These are phyloP conservation scores for Camellia lanceoleosa DNA, from an alignment of 148 eudicot genomes.

Conservation along the genomic window DNA sequence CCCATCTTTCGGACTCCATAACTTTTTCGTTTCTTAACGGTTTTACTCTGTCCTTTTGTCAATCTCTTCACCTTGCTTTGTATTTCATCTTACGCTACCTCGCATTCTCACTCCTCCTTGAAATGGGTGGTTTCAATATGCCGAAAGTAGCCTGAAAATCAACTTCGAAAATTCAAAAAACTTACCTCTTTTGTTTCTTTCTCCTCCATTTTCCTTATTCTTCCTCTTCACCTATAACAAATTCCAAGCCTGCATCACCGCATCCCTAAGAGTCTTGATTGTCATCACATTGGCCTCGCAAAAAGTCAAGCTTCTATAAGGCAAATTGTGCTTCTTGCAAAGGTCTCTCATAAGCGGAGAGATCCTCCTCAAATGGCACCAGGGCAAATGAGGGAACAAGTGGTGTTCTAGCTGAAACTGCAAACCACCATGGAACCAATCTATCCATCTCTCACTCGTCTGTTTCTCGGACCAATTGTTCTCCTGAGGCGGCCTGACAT, in stretches of 20 bases:
- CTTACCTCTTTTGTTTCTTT: too few relatives aligned
- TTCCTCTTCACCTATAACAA: slow-evolving; percentile 45
- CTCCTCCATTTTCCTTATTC: too few relatives aligned
- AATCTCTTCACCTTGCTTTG: too few relatives aligned
- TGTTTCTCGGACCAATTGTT: slow-evolving; percentile 95
- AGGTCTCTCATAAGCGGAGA: slow-evolving; percentile 63
- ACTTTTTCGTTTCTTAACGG: too few relatives aligned
- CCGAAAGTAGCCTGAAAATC: too few relatives aligned
- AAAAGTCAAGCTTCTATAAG: slow-evolving; percentile 70
- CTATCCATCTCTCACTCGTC: slow-evolving; percentile 75
- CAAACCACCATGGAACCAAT: slow-evolving; percentile 85
- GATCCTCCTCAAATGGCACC: slow-evolving; percentile 70
- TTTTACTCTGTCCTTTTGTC: too few relatives aligned
- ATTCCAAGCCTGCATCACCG: slow-evolving; percentile 74
- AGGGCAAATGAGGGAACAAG: slow-evolving; percentile 78
- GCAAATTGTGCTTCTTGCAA: slow-evolving; percentile 88
- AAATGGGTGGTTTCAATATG: too few relatives aligned
- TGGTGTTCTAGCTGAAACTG: slow-evolving; percentile 97
- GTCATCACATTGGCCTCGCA: slow-evolving; percentile 72
- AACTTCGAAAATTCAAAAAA: too few relatives aligned
- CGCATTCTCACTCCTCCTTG: too few relatives aligned
- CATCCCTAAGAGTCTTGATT: slow-evolving; percentile 53
- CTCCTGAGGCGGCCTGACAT: slow-evolving; percentile 70
- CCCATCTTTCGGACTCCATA: too few relatives aligned
- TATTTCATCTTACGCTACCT: too few relatives aligned